phyloP scores from a whole-genome alignment of 345 rosid species.

The Atalantia buxifolia region DNA sequence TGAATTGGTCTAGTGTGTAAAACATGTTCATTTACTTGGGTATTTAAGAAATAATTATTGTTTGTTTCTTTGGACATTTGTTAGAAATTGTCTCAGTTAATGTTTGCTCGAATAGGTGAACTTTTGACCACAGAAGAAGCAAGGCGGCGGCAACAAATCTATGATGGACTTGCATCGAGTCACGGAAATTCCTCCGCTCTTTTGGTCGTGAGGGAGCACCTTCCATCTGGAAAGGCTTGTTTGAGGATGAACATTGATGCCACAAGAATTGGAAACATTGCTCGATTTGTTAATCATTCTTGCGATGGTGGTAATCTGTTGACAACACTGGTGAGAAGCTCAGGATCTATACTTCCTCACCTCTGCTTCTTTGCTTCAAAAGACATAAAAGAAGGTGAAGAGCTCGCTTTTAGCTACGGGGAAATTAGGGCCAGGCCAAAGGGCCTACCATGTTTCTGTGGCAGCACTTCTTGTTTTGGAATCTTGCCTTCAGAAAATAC shows the following conservation, averaged over 20 bases:
- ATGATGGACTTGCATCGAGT: slow-evolving; percentile 54
- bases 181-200: slow-evolving; percentile 59
- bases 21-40: not conserved
- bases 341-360: slow-evolving; percentile 63
- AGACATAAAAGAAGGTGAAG: slow-evolving; percentile 59
- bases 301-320: slow-evolving; percentile 84
- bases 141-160: slow-evolving; percentile 54
- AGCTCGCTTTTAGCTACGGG: slow-evolving; percentile 82
- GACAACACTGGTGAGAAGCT: slow-evolving; percentile 52
- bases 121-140: slow-evolving; percentile 71
- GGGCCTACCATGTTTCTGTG: slow-evolving; percentile 67
- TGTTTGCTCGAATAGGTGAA: slow-evolving; percentile 50
- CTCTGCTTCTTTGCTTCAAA: slow-evolving; percentile 82
- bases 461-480: slow-evolving; percentile 64
- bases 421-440: slow-evolving; percentile 41
- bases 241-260: slow-evolving; percentile 84
- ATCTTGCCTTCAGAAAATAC: slow-evolving; percentile 72
- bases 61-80: not conserved
- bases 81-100: not conserved
- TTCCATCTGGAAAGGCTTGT: slow-evolving; percentile 82
- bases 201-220: slow-evolving; percentile 87
- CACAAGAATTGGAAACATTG: slow-evolving; percentile 69
- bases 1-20: not conserved
- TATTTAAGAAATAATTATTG: not conserved
- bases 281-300: slow-evolving; percentile 86